Percentiles rank a stretch among this genome's conserved stretches.
These are phyloP conservation scores for Gyrodon lividus DNA, from an alignment of 768 basidiomycete genomes.

Conservation along the genomic window DNA sequence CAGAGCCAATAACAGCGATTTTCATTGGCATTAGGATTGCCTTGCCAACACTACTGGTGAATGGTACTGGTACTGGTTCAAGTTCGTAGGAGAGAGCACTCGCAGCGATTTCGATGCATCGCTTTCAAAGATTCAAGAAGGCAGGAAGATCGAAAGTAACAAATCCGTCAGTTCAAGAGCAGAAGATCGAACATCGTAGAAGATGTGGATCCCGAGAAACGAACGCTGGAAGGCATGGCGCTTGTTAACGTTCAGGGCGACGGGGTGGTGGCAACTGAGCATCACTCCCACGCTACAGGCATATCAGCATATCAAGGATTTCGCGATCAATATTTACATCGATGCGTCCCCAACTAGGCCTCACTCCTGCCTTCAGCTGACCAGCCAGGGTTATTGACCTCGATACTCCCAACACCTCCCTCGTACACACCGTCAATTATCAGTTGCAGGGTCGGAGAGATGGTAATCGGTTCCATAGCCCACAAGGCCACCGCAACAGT, in stretches of 20 bases:
- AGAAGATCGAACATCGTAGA: neutral
- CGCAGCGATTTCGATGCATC: neutral
- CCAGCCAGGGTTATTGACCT: conserved; percentile 60
- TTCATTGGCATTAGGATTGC: conserved; percentile 43
- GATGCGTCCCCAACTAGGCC: conserved; percentile 4
- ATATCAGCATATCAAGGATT: no score
- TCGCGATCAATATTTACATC: no score
- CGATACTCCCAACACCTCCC: conserved; percentile 62
- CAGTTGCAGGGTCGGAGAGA: conserved; percentile 54
- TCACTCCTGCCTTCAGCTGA: conserved; percentile 30
- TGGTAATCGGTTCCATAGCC: conserved; percentile 51
- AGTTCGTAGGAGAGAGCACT: no score
- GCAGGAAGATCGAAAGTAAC: neutral
- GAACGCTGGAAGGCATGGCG: neutral
- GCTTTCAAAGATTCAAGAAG: neutral
- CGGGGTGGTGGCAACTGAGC: no score
- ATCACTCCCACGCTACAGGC: neutral
- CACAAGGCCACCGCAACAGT: conserved; percentile 68
- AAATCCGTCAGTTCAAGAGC: neutral
- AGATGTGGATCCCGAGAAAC: neutral
- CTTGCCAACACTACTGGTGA: neutral
- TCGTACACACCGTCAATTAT: conserved; percentile 57
- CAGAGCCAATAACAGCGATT: conserved; percentile 74
- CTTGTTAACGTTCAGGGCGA: no score
- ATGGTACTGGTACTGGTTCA: no score